Base-by-base conservation (phyloP, 805 yeast species). In the Candida morakotiae region DNA sequence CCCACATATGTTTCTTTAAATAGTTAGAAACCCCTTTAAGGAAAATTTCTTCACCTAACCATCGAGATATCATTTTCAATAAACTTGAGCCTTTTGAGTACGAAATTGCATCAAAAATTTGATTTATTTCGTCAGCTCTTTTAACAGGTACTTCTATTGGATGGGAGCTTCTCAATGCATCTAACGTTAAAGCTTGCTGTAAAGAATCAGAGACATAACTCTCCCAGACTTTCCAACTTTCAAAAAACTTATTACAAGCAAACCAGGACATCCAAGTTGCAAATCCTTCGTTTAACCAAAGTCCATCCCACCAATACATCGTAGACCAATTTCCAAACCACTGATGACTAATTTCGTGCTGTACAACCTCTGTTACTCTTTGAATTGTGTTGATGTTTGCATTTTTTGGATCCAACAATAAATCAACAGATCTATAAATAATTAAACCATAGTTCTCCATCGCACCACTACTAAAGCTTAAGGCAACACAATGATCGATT, bases 251-350 rank as follows among this genome's bases (percentile, higher is more conserved):
- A 62, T 84, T 80, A 58, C 87, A 81, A 8, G 89, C 83, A 55
- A 77, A 81, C 88, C 91, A 85, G 4, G 91, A 84, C 83, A 83
- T 83, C 87, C 91, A 85, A 37, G 94, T 85, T 34, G 95, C 95
- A 50, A 85, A 86, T 31, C 93, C 91, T 66, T 85, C 95, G 56
- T 85, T 85, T 51, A 85, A 73, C 91, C 93, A 85, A 52, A 85
- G 73, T 47, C 87, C 91, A 60, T 83, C 87, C 95, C 95, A 85
- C 82, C 87, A 85, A 54, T 84, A 89, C 94, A 85, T 85, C 38
- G 95, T 85, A 42, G 85, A 94, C 62, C 85, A 71, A 61, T 85
- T 82, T 56, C 95, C 95, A 52, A 85, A 85, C 95, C 95, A 85
- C 67, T 85, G 95, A 61, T 85, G 95, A 34, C 94, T 93, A 65